Conservation (phyloP, 805 yeast species). For the Yarrowia sp. region DNA sequence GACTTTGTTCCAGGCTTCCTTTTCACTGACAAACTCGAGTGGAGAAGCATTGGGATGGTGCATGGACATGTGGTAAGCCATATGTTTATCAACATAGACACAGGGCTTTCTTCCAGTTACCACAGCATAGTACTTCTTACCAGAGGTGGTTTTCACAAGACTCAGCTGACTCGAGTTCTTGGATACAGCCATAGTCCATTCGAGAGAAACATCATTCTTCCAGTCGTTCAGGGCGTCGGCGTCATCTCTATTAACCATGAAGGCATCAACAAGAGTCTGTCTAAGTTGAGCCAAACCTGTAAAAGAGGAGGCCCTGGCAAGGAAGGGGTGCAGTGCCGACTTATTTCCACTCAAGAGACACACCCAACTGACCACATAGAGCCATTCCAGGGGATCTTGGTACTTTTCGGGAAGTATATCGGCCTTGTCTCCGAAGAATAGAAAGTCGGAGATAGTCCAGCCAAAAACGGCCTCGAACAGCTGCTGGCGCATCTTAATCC, state of each 20-base stretch:
- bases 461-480: not conserved
- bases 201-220: not conserved
- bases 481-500: not conserved
- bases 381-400: slow-evolving; percentile 3
- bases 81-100: not conserved
- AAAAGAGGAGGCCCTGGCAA: not conserved
- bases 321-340: not conserved
- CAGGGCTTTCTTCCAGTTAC: slow-evolving; percentile 3
- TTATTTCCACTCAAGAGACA: not conserved
- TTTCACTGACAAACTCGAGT: not conserved
- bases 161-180: not conserved
- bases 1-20: slow-evolving; percentile 8
- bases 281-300: not conserved
- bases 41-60: not conserved
- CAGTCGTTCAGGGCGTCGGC: not conserved
- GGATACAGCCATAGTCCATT: slow-evolving; percentile 8
- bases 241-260: not conserved
- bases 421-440: not conserved
- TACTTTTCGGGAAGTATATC: not conserved
- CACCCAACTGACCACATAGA: not conserved
- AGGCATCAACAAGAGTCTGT: not conserved
- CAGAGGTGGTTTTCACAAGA: not conserved
- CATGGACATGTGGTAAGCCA: slow-evolving; percentile 11
- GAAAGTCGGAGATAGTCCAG: not conserved
- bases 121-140: not conserved